Evolutionary conservation across 495 filamentous ascomycete genomes (phyloP), one percentile per base, ranked within the genome.

Genomic region (Aspergillus leporis): DNA sequence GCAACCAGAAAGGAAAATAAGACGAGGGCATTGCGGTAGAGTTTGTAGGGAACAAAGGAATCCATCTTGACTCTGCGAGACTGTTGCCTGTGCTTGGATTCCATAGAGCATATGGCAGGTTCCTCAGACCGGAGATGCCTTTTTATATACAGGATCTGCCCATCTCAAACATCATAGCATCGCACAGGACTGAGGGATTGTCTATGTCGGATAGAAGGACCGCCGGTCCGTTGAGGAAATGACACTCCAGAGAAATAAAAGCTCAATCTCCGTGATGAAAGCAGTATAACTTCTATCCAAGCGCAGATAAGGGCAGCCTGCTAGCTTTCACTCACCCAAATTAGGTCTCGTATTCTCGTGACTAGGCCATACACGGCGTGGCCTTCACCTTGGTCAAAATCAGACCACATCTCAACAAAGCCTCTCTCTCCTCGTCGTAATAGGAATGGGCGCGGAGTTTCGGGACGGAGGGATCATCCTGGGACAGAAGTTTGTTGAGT

Each of bases 1-100:
- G 64, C 61, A 22, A 56, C 61, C 56, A 70, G 51, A 34, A 70
- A 56, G 25, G 67, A 68, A 58, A 66, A 57, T 53, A 71, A 59
- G 54, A 72, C 63, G 45, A 72, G 59, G 13, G 59, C 61, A n/a
- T 54, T 40, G 41, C 61, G 60, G 51, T 60, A 67, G 32, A 67
- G 34, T 14, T 40, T 41, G 56, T 60, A 63, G 31, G 51, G 53
- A 41, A 41, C 53, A 61, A 23, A 23, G 19, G 43, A 22, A 47
- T 16, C 43, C 21, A 23, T 47, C 19, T 47, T 22, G 43, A 8
- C 18, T 22, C 19, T 22, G 21, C 16, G 16, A 41, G 16, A 14
- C 2, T 28, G 13, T 41, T 47, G 19, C 21, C 8, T 22, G 43
- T 1, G 43, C 21, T 23, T 47, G 43, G 4, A 22, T 4, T 47